phyloP scores from a whole-genome alignment of 2,329 filamentous ascomycete species.

The Trichophyton rubrum region DNA sequence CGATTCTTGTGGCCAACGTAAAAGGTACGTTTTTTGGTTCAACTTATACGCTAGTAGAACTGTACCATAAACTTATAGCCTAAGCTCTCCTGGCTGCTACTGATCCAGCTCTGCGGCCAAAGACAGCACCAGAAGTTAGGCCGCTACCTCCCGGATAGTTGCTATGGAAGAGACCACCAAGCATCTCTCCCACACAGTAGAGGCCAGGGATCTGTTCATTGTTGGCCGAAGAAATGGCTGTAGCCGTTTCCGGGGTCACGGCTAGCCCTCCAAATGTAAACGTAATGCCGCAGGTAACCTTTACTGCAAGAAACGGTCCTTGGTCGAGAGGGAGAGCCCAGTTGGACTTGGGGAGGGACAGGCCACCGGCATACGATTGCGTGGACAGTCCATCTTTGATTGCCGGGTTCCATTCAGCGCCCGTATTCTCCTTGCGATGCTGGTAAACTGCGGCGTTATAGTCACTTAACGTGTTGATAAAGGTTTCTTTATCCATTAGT shows the following conservation, averaged over 20 bases:
- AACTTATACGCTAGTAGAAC: neutral
- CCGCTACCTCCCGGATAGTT: constrained; percentile 55
- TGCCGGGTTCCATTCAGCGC: constrained; percentile 45
- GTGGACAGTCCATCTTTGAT: constrained; percentile 51
- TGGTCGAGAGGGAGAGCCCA: constrained; percentile 50
- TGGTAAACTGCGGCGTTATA: constrained; percentile 48
- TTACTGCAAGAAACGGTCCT: constrained; percentile 50
- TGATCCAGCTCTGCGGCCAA: constrained; percentile 36
- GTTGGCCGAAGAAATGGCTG: constrained; percentile 38
- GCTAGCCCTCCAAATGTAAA: constrained; percentile 56
- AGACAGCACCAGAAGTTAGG: constrained; percentile 47
- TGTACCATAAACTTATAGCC: neutral
- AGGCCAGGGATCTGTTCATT: constrained; percentile 41
- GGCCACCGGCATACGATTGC: constrained; percentile 34
- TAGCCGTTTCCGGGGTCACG: constrained; percentile 43
- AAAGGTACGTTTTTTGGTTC: neutral
- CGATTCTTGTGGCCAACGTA: neutral
- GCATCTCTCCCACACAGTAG: constrained; percentile 53
- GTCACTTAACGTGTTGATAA: constrained; percentile 41
- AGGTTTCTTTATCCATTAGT: constrained; percentile 34
- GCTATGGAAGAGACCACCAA: constrained; percentile 51
- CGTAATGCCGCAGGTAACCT: constrained; percentile 53
- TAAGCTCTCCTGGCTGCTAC: constrained; percentile 18
- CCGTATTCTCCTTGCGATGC: constrained; percentile 35
- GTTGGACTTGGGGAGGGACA: constrained; percentile 49